Evolutionary conservation across 2,329 filamentous ascomycete genomes (phyloP), one percentile per base, ranked within the genome.

Genomic region (Aureobasidium leucospermi): DNA sequence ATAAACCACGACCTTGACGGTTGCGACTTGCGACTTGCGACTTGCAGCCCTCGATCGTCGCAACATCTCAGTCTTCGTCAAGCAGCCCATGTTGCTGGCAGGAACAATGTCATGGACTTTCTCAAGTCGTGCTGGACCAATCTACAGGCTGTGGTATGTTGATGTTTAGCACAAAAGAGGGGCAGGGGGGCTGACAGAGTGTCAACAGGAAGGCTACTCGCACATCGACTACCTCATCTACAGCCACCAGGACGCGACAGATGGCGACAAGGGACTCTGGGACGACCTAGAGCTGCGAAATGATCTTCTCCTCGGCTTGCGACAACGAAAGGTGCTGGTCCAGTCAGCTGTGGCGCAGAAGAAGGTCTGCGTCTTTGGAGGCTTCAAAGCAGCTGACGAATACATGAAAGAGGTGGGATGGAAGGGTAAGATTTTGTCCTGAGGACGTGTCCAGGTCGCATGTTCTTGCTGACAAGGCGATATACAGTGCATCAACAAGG

Each of bases 71-170:
- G 23, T 23, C 23, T 23, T 23, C 23, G 23, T 23, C 1, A 23
- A 23, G 19, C 48, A 29, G 36, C 48, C 2, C 19, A 29, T 41
- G 48, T 41, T 16, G 48, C 48, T 52, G 48, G 32, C 32, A 15
- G 55, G 15, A 19, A 36, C 42, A 58, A 58, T 58, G 55, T 58
- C 55, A 72, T 72, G 69, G 71, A 73, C 61, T 68, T 70, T 60
- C 61, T 72, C 55, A 70, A 67, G 60, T 59, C 62, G 43, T 72
- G 70, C 65, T 65, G 62, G 31, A 71, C 70, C 28, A 71, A 72
- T 51, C 65, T 70, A 47, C 64, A 71, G 48, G 60, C 63, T 16
- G 60, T 70, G 29, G 62, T 60, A 31, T 32, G 59, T 60, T 0
- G 16, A 1, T 7, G 4, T 13, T 11, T 1, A 8, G 3, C 38